phyloP scores from a whole-genome alignment of 1,284 basidiomycete species.

The Trametes hirsuta region DNA sequence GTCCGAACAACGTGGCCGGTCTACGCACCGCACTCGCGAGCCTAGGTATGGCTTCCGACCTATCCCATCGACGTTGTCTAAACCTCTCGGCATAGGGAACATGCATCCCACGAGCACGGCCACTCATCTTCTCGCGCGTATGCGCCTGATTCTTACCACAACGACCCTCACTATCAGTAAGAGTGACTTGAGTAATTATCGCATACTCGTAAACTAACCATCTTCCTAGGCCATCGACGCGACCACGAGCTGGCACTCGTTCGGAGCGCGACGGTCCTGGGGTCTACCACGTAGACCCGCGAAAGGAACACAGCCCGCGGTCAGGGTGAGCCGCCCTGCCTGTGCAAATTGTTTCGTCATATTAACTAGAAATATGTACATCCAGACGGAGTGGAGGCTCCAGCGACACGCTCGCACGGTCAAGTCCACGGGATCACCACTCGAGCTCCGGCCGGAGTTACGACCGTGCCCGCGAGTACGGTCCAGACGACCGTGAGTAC shows the following conservation, averaged over 20 bases:
- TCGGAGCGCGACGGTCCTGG: constrained; percentile 14
- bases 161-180: constrained; percentile 25
- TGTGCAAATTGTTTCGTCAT: too few species aligned
- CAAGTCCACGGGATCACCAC: constrained; percentile 20
- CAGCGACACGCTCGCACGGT: constrained; percentile 19
- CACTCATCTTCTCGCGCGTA: constrained; percentile 8
- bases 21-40: constrained; percentile 8
- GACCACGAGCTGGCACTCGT: constrained; percentile 18
- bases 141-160: constrained; percentile 17
- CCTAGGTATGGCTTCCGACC: constrained; percentile 3
- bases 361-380: not conserved
- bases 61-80: not conserved
- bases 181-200: not conserved
- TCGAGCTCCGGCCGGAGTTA: constrained; percentile 15
- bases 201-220: not conserved
- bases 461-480: constrained; percentile 12
- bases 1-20: constrained; percentile 20
- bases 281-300: constrained; percentile 13
- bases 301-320: constrained; percentile 11
- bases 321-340: constrained; percentile 11
- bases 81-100: not conserved
- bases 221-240: constrained; percentile 13
- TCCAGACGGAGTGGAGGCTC: constrained; percentile 17
- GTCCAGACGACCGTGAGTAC: constrained; percentile 2
- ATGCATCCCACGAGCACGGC: not conserved